phyloP scores from a whole-genome alignment of 441 rosid species.

The Sinapis alba region DNA sequence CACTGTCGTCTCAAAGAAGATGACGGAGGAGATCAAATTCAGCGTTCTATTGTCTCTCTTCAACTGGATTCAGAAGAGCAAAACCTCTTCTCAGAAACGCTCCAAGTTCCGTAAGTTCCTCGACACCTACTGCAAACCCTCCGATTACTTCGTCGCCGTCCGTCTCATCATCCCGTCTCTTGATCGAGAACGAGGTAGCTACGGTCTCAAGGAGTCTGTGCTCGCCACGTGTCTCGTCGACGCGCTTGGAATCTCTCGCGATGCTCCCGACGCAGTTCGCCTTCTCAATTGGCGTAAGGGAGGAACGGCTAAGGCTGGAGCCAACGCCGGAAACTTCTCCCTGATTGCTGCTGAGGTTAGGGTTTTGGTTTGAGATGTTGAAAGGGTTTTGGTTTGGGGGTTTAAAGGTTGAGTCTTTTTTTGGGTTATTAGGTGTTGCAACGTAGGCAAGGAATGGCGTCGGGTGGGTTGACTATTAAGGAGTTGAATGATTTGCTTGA shows the following conservation, averaged over 20 bases:
- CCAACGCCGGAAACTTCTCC: constrained; percentile 83
- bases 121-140: constrained; percentile 77
- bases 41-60: constrained; percentile 80
- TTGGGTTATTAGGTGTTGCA: constrained; percentile 59
- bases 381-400: not conserved
- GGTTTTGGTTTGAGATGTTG: not conserved
- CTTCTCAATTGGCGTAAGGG: constrained; percentile 98
- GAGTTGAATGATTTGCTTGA: constrained; percentile 84
- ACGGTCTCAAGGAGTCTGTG: constrained; percentile 90
- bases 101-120: constrained; percentile 93
- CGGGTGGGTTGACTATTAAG: constrained; percentile 75
- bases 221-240: constrained; percentile 86
- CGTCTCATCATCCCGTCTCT: constrained; percentile 79
- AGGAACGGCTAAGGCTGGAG: constrained; percentile 65
- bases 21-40: constrained; percentile 64
- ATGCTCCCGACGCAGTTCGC: constrained; percentile 80
- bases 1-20: constrained; percentile 3
- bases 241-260: constrained; percentile 84
- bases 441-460: constrained; percentile 80
- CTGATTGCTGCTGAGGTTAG: constrained; percentile 79
- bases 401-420: not conserved
- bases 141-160: constrained; percentile 77
- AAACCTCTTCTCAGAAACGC: constrained; percentile 69
- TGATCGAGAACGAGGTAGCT: constrained; percentile 90
- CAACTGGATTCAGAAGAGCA: constrained; percentile 87